A percentile compares a stretch with the other conserved stretches of the same genome.
These are phyloP conservation scores for Cicer cuneatum DNA, from an alignment of 306 rosid genomes.

Conservation along the genomic window DNA sequence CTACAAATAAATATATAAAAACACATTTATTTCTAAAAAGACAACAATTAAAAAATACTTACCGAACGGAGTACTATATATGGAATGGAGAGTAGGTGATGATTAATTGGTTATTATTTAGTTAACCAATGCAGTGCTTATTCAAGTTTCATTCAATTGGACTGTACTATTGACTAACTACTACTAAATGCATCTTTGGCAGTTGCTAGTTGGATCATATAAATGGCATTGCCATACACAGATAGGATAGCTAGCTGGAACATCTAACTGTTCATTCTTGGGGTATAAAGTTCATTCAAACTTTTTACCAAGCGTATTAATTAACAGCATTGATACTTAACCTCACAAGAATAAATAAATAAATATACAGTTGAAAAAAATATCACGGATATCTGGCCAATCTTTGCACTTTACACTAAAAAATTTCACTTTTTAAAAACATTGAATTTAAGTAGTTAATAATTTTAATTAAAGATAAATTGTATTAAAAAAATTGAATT, in stretches of 20 bases:
- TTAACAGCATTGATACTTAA: not conserved
- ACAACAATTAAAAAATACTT: too few species aligned
- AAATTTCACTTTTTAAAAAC: too few species aligned
- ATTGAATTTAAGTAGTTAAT: too few species aligned
- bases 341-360: not conserved
- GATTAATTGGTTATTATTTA: not conserved
- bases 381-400: too few species aligned
- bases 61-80: not conserved
- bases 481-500: too few species aligned
- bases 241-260: not conserved
- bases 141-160: not conserved
- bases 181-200: not conserved
- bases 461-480: too few species aligned
- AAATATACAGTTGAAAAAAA: too few species aligned
- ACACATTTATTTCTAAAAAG: too few species aligned
- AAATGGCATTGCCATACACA: not conserved
- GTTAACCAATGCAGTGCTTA: not conserved
- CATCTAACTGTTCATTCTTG: not conserved
- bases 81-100: not conserved
- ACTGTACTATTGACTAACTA: not conserved
- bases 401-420: too few species aligned
- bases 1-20: too few species aligned
- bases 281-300: not conserved
- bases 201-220: conserved; percentile 4
- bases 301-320: not conserved